A percentile compares a stretch with the other conserved stretches of the same genome.
phyloP scores from a whole-genome alignment of 257 asterid species.

The Jaltomata sinuosa region DNA sequence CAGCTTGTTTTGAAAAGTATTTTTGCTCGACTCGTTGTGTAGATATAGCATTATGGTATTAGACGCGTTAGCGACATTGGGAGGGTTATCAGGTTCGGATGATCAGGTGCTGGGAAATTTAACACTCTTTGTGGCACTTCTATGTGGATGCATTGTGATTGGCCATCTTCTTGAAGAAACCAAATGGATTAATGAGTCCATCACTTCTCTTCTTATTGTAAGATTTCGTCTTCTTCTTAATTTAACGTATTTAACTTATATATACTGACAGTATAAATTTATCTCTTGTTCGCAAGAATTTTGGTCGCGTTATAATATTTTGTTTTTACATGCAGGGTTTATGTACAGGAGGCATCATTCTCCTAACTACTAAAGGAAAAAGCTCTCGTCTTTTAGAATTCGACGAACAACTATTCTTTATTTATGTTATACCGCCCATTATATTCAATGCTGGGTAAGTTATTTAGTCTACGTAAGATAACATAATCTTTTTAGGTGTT shows the following conservation, averaged over 20 bases:
- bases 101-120: slow-evolving; percentile 18
- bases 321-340: slow-evolving; percentile 44
- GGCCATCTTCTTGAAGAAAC: slow-evolving; percentile 47
- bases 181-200: slow-evolving; percentile 64
- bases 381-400: slow-evolving; percentile 49
- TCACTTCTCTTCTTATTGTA: slow-evolving; percentile 42
- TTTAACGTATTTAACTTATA: background rate
- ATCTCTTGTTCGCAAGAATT: too few relatives aligned
- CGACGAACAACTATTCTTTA: slow-evolving; percentile 62
- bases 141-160: slow-evolving; percentile 46
- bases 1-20: too few relatives aligned
- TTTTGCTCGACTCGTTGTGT: background rate
- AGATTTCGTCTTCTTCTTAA: slow-evolving; percentile 7
- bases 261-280: background rate
- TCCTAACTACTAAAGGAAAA: slow-evolving; percentile 34
- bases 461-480: background rate
- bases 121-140: slow-evolving; percentile 39
- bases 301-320: background rate
- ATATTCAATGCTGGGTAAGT: slow-evolving; percentile 72
- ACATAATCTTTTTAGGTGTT: background rate
- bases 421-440: slow-evolving; percentile 74
- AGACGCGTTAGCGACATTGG: background rate
- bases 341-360: slow-evolving; percentile 30
- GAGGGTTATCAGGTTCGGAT: background rate
- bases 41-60: background rate